Evolutionary conservation across 148 eudicot species (phyloP).

Genomic region (Amaranthus palmeri): DNA sequence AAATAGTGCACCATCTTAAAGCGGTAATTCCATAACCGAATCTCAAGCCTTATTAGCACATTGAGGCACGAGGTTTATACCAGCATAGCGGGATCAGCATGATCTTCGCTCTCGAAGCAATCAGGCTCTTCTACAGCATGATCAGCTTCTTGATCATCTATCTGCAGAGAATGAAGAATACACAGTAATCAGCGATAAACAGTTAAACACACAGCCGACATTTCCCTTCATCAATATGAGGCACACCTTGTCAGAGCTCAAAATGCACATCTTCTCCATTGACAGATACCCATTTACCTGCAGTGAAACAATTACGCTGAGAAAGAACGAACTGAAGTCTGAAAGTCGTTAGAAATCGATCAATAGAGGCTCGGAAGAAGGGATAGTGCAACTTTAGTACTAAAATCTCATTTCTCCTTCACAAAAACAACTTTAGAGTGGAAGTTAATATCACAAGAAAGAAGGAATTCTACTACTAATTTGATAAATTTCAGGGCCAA

Average conservation of each 20-base stretch:
- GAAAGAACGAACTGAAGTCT: not conserved
- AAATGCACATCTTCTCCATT: constrained; percentile 63
- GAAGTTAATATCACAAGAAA: not conserved
- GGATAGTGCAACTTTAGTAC: too few relatives aligned
- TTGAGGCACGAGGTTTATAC: constrained; percentile 32
- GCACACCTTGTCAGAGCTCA: constrained; percentile 47
- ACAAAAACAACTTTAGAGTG: not conserved
- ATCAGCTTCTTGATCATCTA: constrained; percentile 26
- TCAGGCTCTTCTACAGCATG: constrained; percentile 23
- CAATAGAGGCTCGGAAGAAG: too few relatives aligned
- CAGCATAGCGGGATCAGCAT: constrained; percentile 46
- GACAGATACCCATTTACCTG: constrained; percentile 75
- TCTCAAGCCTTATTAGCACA: not conserved
- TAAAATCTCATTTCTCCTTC: not conserved
- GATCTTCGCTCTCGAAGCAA: constrained; percentile 35
- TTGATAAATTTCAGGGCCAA: too few relatives aligned
- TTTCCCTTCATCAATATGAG: not conserved
- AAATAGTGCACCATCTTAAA: not conserved
- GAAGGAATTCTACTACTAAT: not conserved
- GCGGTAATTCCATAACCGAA: constrained; percentile 1
- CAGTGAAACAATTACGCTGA: not conserved
- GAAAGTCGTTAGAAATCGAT: not conserved
- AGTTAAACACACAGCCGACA: not conserved
- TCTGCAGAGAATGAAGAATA: constrained; percentile 32
- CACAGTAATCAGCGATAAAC: not conserved